These are phyloP conservation scores for Arctium lappa DNA, from an alignment of 129 eudicot genomes.

Conservation along the genomic window DNA sequence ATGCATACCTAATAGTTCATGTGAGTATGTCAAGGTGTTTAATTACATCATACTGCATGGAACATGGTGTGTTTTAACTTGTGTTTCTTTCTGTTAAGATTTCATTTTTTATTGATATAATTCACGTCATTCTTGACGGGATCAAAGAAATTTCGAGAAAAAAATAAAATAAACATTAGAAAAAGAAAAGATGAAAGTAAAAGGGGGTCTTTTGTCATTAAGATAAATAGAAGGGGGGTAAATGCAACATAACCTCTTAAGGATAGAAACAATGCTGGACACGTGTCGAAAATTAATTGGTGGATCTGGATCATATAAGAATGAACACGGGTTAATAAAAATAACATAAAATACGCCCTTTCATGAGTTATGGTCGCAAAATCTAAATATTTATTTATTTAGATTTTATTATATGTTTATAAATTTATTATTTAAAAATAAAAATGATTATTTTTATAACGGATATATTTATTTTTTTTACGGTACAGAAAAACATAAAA, in stretches of 20 bases:
- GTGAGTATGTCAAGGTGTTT: too few species aligned
- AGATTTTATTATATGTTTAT: not conserved
- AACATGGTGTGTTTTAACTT: not conserved
- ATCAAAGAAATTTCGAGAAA: not conserved
- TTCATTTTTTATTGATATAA: not conserved
- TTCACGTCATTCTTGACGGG: not conserved
- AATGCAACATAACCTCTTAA: not conserved
- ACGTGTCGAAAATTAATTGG: slow-evolving; percentile 8
- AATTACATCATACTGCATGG: too few species aligned
- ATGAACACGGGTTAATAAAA: not conserved
- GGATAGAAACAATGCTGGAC: slow-evolving; percentile 8
- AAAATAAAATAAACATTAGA: not conserved
- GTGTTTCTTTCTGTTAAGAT: not conserved
- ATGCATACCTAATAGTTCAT: too few species aligned
- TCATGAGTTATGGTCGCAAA: too few species aligned
- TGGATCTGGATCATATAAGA: slow-evolving; percentile 25
- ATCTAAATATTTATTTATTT: not conserved
- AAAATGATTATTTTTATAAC: not conserved
- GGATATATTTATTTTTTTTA: not conserved
- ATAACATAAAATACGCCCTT: not conserved
- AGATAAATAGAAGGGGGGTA: not conserved
- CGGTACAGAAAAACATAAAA: slow-evolving; percentile 2
- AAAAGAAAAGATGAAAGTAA: not conserved
- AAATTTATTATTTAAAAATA: not conserved
- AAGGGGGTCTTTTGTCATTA: slow-evolving; percentile 5